phyloP scores from a whole-genome alignment of 2,329 filamentous ascomycete species.

The Ceratocystis huliohia region DNA sequence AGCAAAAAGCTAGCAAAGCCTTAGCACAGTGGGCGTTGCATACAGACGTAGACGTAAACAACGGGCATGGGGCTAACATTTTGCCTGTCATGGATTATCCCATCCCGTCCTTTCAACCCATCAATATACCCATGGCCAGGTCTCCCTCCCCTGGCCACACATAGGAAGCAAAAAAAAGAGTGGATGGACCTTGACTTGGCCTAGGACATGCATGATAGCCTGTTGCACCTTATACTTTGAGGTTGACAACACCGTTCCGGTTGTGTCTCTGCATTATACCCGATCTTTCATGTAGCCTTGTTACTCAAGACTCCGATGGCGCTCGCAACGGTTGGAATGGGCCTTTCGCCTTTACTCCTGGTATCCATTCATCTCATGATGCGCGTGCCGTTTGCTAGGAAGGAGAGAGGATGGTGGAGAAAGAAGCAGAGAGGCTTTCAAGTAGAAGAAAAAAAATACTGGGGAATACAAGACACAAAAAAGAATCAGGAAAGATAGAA shows the following conservation, averaged over 20 bases:
- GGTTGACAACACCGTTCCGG: background rate
- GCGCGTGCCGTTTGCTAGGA: too few species aligned
- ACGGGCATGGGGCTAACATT: background rate
- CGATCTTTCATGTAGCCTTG: background rate
- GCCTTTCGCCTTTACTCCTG: too few species aligned
- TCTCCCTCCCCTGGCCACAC: background rate
- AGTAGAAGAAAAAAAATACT: background rate
- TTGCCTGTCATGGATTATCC: background rate
- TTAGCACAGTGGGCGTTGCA: too few species aligned
- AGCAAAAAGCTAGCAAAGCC: background rate
- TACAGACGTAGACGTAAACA: too few species aligned
- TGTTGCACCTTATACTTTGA: background rate
- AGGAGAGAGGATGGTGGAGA: background rate
- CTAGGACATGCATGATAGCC: background rate
- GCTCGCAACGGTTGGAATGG: too few species aligned
- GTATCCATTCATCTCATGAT: background rate
- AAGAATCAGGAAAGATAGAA: background rate
- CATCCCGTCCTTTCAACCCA: conserved; percentile 1
- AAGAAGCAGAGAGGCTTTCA: background rate
- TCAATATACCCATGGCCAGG: background rate
- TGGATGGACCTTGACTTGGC: background rate
- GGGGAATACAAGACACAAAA: background rate
- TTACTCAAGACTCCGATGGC: too few species aligned
- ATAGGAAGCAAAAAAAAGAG: background rate
- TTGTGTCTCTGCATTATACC: background rate